Evolutionary conservation across 2,329 filamentous ascomycete species (phyloP).

Genomic region (Aquanectria penicillioides): DNA sequence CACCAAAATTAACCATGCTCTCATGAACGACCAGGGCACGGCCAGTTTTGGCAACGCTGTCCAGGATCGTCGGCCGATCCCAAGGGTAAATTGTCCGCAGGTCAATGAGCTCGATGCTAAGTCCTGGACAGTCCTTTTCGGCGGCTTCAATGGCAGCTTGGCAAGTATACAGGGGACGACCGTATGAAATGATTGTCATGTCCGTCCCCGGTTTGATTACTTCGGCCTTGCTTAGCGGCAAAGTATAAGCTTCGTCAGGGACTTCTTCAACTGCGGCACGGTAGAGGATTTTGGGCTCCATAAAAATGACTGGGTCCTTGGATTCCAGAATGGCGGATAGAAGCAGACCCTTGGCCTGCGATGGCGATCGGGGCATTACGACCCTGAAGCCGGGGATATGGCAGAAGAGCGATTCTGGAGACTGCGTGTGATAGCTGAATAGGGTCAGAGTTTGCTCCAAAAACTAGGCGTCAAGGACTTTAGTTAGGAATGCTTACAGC

Average conservation of each 20-base stretch:
- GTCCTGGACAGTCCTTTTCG: constrained; percentile 73
- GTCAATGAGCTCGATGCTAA: constrained; percentile 85
- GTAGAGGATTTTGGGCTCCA: constrained; percentile 94
- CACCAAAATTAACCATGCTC: constrained; percentile 87
- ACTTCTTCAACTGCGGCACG: constrained; percentile 92
- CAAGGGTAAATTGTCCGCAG: constrained; percentile 88
- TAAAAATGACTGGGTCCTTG: constrained; percentile 88
- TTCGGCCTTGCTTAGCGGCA: constrained; percentile 88
- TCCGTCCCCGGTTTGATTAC: constrained; percentile 81
- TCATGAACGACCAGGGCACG: constrained; percentile 88
- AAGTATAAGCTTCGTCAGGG: constrained; percentile 77
- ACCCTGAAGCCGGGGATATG: constrained; percentile 87
- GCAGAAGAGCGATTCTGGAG: constrained; percentile 87
- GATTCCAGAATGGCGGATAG: constrained; percentile 73
- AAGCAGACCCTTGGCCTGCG: constrained; percentile 87
- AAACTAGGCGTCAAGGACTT: background rate
- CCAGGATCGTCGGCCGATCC: constrained; percentile 81
- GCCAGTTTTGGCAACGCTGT: constrained; percentile 86
- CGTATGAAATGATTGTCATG: constrained; percentile 85
- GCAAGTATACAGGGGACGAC: constrained; percentile 88
- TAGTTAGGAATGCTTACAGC: constrained; percentile 48
- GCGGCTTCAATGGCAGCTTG: constrained; percentile 79
- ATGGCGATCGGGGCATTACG: constrained; percentile 84
- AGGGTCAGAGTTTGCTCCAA: background rate
- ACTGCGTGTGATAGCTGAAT: constrained; percentile 78